Base-by-base conservation (phyloP, 495 filamentous ascomycete genomes). In the Aspergillus bertholletiae region DNA sequence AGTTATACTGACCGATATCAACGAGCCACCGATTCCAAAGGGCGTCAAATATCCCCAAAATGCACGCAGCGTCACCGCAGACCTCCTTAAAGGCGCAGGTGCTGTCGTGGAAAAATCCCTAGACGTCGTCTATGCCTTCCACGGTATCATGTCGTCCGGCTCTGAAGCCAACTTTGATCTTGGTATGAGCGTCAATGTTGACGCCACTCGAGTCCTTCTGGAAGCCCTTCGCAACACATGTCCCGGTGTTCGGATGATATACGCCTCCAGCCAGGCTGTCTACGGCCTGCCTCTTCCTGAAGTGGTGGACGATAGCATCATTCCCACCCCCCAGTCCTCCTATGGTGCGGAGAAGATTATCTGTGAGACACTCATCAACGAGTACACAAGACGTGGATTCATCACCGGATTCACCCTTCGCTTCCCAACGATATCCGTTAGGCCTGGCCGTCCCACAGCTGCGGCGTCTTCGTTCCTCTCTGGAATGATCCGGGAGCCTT, bases 61-160 rank as follows among this genome's bases (percentile, higher is more conserved):
- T 64, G 80, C 79, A 0, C 80, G 57, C 7, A 54, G 72, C 21
- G 59, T 86, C 15, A 74, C 76, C 11, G 80, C 81, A 3, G 85
- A 90, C 66, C 78, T 90, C 28, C 73, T 80, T 46, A 70, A 70
- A 17, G 67, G 70, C 0, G 65, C 74, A 5, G 81, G 79, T 54
- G 64, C 80, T 7, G 55, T 88, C 17, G 72, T 88, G 15, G 59
- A 70, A 15, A 61, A 66, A 11, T 79, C 75, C 11, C 71, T 89
- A 0, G 75, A 82, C 56, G 85, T 82, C 27, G 78, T 87, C 63
- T 90, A 87, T 71, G 72, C 88, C 61, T 85, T 92, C 74, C 88
- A 92, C 74, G 88, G 88, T 46, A 88, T 92, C 72, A 90, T 91
- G 88, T 88, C 84, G 6, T 81, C 83, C 13, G 86, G 85, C 24